Percentiles rank a stretch among this genome's conserved stretches.
Evolutionary conservation across 768 basidiomycete genomes (phyloP).

Genomic region (Lactarius indigo): DNA sequence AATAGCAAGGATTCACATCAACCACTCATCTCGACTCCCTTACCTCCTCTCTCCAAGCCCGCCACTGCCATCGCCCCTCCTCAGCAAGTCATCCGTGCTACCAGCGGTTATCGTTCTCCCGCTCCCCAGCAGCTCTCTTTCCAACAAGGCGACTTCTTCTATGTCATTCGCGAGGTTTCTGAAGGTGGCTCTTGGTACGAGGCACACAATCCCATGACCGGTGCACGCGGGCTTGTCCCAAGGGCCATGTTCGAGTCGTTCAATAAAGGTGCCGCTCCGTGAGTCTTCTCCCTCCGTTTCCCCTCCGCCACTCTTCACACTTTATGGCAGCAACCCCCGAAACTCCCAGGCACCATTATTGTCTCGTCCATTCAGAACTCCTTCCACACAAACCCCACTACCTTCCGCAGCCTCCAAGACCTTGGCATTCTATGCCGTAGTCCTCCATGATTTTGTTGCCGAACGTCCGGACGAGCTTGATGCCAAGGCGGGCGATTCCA

Average conservation of each 20-base stretch:
- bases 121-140: conserved; percentile 87
- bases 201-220: conserved; percentile 90
- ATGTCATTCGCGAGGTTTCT: conserved; percentile 78
- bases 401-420: conserved; percentile 30
- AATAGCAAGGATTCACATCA: conserved; percentile 63
- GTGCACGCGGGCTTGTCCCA: conserved; percentile 89
- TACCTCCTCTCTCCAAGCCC: conserved; percentile 68
- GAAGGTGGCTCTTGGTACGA: conserved; percentile 73
- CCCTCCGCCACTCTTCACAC: conserved; percentile 15
- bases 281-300: conserved; percentile 32
- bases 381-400: conserved; percentile 34
- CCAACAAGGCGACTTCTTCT: conserved; percentile 94
- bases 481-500: conserved; percentile 88
- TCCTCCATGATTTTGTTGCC: conserved; percentile 93
- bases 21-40: conserved; percentile 66
- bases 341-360: conserved; percentile 16
- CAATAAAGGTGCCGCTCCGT: conserved; percentile 65
- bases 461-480: conserved; percentile 96
- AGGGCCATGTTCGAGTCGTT: conserved; percentile 88
- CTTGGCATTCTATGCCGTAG: conserved; percentile 88
- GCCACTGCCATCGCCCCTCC: conserved; percentile 73
- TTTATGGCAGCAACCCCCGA: conserved; percentile 5
- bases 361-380: conserved; percentile 26
- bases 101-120: conserved; percentile 58
- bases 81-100: conserved; percentile 92